Conservation (phyloP, 345 rosid genomes). For the Erucastrum elatum region DNA sequence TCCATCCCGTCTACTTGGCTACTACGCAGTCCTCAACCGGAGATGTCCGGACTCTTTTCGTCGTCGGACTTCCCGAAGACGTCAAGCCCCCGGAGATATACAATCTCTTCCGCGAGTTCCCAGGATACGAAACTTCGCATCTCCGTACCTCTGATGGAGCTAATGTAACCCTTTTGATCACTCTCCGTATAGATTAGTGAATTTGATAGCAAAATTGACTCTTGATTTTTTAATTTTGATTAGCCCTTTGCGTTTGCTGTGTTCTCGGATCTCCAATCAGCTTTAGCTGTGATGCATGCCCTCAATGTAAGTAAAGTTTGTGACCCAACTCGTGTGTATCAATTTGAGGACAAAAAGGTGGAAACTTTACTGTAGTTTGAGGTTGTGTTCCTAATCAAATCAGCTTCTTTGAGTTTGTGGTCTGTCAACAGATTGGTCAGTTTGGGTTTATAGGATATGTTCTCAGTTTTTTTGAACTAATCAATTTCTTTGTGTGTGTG, state of each 20-base stretch:
- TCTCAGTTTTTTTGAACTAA: neutral
- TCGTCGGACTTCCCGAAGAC: slow-evolving; percentile 88
- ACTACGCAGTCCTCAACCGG: slow-evolving; percentile 22
- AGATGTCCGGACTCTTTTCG: slow-evolving; percentile 78
- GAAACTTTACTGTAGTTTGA: neutral
- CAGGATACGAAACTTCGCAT: slow-evolving; percentile 86
- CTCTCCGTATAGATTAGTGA: neutral
- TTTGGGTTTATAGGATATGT: neutral
- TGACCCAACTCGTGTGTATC: too few relatives aligned
- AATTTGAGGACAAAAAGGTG: neutral
- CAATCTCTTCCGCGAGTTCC: slow-evolving; percentile 81
- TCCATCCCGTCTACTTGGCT: slow-evolving; percentile 45
- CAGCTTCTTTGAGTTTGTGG: slow-evolving; percentile 4
- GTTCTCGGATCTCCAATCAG: slow-evolving; percentile 26
- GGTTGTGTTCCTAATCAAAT: neutral
- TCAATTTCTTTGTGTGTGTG: neutral
- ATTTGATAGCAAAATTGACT: slow-evolving; percentile 1
- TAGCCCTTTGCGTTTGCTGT: slow-evolving; percentile 91
- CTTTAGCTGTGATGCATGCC: slow-evolving; percentile 70
- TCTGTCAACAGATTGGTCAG: neutral
- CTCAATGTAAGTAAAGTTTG: slow-evolving; percentile 59
- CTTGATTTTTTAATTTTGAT: neutral
- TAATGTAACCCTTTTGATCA: slow-evolving; percentile 11
- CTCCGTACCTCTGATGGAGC: slow-evolving; percentile 57
- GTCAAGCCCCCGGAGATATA: slow-evolving; percentile 86